Evolutionary conservation across 129 eudicot genomes (phyloP).

Genomic region (Smallanthus sonchifolius): DNA sequence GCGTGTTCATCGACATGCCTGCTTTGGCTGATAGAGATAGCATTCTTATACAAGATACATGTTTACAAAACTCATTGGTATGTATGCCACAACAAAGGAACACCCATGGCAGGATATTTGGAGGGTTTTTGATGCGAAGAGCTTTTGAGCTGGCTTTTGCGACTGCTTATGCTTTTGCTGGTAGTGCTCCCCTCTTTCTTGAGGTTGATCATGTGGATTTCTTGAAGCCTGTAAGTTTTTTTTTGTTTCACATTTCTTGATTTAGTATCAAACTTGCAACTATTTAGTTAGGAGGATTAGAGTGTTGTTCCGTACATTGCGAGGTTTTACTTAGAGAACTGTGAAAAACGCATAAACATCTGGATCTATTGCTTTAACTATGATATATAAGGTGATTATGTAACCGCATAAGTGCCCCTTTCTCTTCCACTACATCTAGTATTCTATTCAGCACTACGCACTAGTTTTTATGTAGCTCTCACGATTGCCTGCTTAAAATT

Average conservation of each 20-base stretch:
- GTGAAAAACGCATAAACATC: not conserved
- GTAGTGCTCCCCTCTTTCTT: conserved; percentile 74
- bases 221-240: conserved; percentile 77
- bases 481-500: too few species aligned
- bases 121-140: conserved; percentile 89
- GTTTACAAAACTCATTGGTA: conserved; percentile 72
- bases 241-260: not conserved
- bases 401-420: not conserved
- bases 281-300: not conserved
- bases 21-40: conserved; percentile 94
- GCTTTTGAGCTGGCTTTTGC: conserved; percentile 92
- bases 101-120: conserved; percentile 89
- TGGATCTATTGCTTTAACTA: not conserved
- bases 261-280: not conserved
- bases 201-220: conserved; percentile 98
- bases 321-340: not conserved
- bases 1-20: conserved; percentile 83
- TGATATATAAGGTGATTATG: not conserved
- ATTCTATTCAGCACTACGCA: not conserved
- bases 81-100: conserved; percentile 98
- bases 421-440: not conserved
- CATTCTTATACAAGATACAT: conserved; percentile 75
- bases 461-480: not conserved
- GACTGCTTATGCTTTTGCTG: conserved; percentile 92
- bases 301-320: not conserved